Base-by-base conservation (phyloP, 1,284 basidiomycete genomes). In the Apiotrichum porosum region DNA sequence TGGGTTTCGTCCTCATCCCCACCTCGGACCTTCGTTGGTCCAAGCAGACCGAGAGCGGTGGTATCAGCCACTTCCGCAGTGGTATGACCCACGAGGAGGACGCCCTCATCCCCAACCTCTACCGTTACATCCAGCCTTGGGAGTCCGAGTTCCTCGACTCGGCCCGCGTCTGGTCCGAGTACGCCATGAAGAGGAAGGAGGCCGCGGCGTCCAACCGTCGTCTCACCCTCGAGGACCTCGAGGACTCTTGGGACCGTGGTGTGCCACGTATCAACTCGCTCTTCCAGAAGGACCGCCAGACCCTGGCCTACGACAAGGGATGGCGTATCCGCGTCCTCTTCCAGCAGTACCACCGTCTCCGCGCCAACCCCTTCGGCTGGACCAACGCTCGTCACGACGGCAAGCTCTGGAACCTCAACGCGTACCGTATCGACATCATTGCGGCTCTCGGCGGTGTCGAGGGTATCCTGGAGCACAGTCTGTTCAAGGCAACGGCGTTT, bases 111-210 rank as follows among this genome's bases (percentile, higher is more conserved):
- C 94, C 94, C 31, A 97, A 97, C 73, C 73, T 98, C 74, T 98
- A 97, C 76, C 89, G 94, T 48, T 98, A 98, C 75, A 81, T 98
- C 19, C 90, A 97, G 67, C 94, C 94, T 23, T 98, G 95, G 95
- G 92, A 97, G 71, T 89, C 94, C 1, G 95, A 99, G 72, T 98
- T 99, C 77, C 75, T 95, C 57, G 95, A 99, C 71, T 95, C 91
- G 6, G 92, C 92, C 33, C 89, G 95, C 57, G 95, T 98, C 23
- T 99, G 95, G 95, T 90, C 88, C 3, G 95, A 99, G 75, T 98
- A 99, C 71, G 95, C 95, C 0, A 89, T 97, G 88, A 99, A 98
- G 80, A 80, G 95, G 58, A 97, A 97, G 74, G 95, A 99, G 70
- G 95, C 94, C 18, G 94, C 92, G 57, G 92, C 94, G 3, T 90